Base-by-base conservation (phyloP, 202 grass and related monocot genomes). In the Bolboschoenoplectus hybrid region DNA sequence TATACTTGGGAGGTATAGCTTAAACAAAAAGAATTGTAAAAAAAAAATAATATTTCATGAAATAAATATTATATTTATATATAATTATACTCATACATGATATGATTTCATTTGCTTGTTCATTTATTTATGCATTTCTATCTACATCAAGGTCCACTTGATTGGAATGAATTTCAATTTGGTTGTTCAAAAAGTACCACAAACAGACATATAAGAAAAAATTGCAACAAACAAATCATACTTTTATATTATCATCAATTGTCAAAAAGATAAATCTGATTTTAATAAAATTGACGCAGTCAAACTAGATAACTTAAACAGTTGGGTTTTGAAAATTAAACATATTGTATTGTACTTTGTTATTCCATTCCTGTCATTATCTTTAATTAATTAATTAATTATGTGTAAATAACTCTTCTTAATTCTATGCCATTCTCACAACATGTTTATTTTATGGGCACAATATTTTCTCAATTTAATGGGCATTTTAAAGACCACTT, bases 401-500 rank as follows among this genome's bases (percentile, higher is more conserved):
- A 45, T 9, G 7, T 74, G 10, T 73, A 47, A 26, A 26, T 26
- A 26, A 26, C 3, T 58, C 55, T 61, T 61, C 45, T 32, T 6
- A 34, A 26, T 26, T 26, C 26, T 51, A 12, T 51, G 45, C n/a
- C 9, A 51, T 74, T 52, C 11, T 45, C 4, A 0, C 34, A 55
- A 57, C 74, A 55, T 77, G 50, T 56, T 17, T 78, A 50, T 51
- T 51, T 74, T 50, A 20, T 51, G 71, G 45, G 74, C 50, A 75
- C 47, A 53, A 1, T 75, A 52, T 35, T 32, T 74, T 74, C 0
- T 49, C 19, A 53, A 36, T 76, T 76, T 76, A 1, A 55, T 35
- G 5, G 32, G 47, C 26, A 38, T 76, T 76, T 76, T 53, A 2
- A 56, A 56, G 49, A 38, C 74, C 74, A 77, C 74, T 77, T 77